phyloP scores from a whole-genome alignment of 2,329 filamentous ascomycete genomes.

The Chaetomiaceae sp. region DNA sequence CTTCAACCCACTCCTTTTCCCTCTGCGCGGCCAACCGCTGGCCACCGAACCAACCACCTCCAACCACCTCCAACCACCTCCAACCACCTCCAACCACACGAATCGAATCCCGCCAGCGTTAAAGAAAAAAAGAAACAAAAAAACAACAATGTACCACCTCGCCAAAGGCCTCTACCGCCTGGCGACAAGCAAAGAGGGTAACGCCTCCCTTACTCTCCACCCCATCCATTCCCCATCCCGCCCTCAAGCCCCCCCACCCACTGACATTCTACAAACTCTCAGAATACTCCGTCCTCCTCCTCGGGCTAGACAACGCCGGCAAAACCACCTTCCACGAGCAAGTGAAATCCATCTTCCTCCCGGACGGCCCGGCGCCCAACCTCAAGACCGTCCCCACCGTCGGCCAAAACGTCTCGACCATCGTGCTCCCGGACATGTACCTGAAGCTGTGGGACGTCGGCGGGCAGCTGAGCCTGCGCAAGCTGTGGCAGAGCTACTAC shows the following conservation, averaged over 20 bases:
- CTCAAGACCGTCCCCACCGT: conserved; percentile 92
- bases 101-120: not conserved
- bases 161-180: conserved; percentile 92
- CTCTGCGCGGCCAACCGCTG: not conserved
- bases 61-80: too few species aligned
- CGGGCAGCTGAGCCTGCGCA: conserved; percentile 82
- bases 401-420: conserved; percentile 91
- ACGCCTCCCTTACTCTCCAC: not conserved
- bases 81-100: not conserved
- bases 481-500: conserved; percentile 96
- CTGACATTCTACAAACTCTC: conserved; percentile 11
- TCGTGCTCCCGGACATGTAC: conserved; percentile 90
- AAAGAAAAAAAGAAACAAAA: too few species aligned
- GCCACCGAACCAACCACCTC: not conserved
- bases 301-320: conserved; percentile 95
- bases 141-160: conserved; percentile 61
- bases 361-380: conserved; percentile 58
- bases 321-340: conserved; percentile 98
- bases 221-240: not conserved
- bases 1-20: not conserved
- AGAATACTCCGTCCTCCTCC: conserved; percentile 97
- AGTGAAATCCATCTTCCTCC: conserved; percentile 81
- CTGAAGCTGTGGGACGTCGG: conserved; percentile 98
- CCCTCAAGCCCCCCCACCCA: not conserved
- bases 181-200: conserved; percentile 94